Conservation (phyloP, 129 eudicot genomes). For the Sambucus nigra region DNA sequence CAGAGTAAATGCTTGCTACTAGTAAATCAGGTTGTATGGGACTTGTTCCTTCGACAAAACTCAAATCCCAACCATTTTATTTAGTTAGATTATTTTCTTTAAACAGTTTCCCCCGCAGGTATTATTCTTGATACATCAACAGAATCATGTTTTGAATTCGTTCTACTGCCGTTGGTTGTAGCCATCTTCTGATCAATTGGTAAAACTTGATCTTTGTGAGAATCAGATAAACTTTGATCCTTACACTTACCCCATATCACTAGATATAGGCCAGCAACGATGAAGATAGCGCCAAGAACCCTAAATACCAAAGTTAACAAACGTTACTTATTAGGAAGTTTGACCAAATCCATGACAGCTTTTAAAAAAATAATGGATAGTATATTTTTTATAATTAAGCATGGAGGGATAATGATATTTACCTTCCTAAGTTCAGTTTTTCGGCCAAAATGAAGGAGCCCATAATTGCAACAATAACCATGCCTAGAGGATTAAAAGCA, state of each 20-base stretch:
- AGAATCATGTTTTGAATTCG: constrained; percentile 2
- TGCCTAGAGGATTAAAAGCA: constrained; percentile 51
- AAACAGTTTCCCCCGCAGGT: no score
- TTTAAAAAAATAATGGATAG: no score
- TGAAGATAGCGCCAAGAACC: constrained; percentile 29
- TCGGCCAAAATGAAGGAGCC: constrained; percentile 46
- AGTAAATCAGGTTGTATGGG: no score
- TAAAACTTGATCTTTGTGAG: constrained; percentile 15
- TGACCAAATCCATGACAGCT: no score
- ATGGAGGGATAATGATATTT: not conserved
- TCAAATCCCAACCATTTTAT: no score
- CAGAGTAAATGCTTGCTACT: no score
- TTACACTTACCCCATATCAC: constrained; percentile 56
- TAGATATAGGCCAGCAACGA: constrained; percentile 37
- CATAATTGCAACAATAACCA: constrained; percentile 48
- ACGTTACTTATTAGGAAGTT: no score
- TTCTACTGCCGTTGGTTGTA: constrained; percentile 4
- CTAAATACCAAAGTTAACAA: constrained; percentile 14
- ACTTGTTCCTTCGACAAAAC: no score
- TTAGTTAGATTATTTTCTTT: no score
- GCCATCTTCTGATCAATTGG: constrained; percentile 7
- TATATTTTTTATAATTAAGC: not conserved
- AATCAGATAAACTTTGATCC: constrained; percentile 23
- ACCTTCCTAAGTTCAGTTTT: constrained; percentile 55
- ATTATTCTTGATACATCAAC: no score